phyloP scores from a whole-genome alignment of 345 rosid species.

The Populus davidiana region DNA sequence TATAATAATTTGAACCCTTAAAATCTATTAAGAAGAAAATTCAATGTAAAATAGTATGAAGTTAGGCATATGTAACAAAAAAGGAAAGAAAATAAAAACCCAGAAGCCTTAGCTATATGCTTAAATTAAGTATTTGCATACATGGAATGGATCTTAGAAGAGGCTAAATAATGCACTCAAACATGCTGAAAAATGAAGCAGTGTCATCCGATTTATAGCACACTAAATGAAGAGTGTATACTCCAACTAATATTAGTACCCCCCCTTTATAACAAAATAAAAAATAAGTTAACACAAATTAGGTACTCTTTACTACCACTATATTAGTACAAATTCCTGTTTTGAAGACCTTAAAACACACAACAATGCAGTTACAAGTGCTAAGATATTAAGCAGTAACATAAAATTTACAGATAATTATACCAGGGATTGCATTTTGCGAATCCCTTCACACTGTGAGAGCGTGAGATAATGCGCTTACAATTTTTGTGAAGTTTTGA shows the following conservation, averaged over 20 bases:
- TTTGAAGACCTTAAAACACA: constrained; percentile 22
- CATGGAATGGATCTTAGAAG: neutral
- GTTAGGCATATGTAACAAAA: no score
- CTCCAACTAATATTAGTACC: no score
- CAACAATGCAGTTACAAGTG: constrained; percentile 7
- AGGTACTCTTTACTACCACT: constrained; percentile 11
- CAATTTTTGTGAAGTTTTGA: constrained; percentile 8
- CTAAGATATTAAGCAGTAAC: constrained; percentile 9
- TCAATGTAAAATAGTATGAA: no score
- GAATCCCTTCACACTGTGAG: constrained; percentile 24
- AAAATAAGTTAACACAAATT: no score
- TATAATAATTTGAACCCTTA: no score
- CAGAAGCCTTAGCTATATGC: no score
- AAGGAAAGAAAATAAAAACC: no score
- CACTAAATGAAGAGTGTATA: no score
- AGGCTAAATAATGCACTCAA: neutral
- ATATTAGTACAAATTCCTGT: constrained; percentile 19
- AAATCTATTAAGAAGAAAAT: no score
- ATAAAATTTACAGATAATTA: constrained; percentile 32
- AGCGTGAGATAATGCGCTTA: constrained; percentile 21
- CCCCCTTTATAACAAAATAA: no score
- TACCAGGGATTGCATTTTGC: constrained; percentile 21
- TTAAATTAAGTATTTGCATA: neutral
- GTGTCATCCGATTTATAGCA: no score
- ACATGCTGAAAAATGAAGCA: constrained; percentile 8